Evolutionary conservation across 331 rosid genomes (phyloP), one percentile per base, ranked within the genome.

Genomic region (Malus hybrid): DNA sequence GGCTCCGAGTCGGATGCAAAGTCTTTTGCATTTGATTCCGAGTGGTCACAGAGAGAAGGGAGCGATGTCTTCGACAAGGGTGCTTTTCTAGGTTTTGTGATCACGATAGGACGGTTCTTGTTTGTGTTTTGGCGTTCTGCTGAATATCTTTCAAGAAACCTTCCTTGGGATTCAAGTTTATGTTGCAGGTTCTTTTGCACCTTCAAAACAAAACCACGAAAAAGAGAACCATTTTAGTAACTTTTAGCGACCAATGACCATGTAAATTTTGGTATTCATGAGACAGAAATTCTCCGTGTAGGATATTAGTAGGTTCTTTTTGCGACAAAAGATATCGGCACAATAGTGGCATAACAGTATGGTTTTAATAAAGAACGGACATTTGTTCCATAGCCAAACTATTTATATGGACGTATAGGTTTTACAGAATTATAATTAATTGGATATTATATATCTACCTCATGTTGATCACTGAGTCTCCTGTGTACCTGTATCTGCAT

Each of bases 101-200:
- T 68, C 7, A 55, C 10, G 69, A 9, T 39, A 33, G 56, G 77
- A 3, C 70, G 63, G 50, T 36, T 39, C 76, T 48, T 50, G 6
- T 33, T 66, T 44, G 10, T 75, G 11, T 53, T 74, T 14, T 65
- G 68, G 9, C 64, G 52, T 50, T 84, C 75, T 19, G 74, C 77
- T 75, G 83, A 71, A 46, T 87, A 56, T 77, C 52, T 82, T n/a
- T 84, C 90, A 0, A 87, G 48, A 57, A 77, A 91, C 29, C 80
- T 88, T 65, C 81, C 74, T 42, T 87, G 88, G 12, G 88, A 82
- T 81, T 85, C 88, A 68, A 84, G 28, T 69, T 91, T 88, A 28
- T 67, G 63, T 80, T 78, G 84, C 87, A 88, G 80, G 66, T 81
- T 81, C 82, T 77, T 87, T 32, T 82, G 87, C 78, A 82, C 86